A percentile compares a stretch with the other conserved stretches of the same genome.
Evolutionary conservation across 1,284 basidiomycete species (phyloP).

Genomic region (Cryptococcus sp.): DNA sequence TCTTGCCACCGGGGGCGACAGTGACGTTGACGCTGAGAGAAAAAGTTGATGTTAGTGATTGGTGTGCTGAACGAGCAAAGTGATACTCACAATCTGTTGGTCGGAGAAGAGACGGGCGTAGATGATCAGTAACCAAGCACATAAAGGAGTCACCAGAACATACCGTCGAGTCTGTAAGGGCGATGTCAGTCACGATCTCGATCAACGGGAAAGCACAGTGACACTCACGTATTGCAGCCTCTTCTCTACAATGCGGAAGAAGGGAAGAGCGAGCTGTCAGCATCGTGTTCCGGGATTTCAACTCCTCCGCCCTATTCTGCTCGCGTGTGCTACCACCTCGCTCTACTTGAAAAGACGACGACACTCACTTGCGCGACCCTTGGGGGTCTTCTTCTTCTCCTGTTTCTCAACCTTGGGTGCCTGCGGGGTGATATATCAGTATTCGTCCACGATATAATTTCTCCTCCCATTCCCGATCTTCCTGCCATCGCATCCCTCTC

Average conservation of each 20-base stretch:
- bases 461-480: constrained; percentile 1
- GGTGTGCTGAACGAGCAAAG: not conserved
- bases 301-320: not conserved
- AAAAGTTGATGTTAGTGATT: constrained; percentile 7
- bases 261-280: constrained; percentile 18
- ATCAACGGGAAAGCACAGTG: constrained; percentile 1
- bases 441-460: not conserved
- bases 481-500: not conserved
- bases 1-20: constrained; percentile 85
- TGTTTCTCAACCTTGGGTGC: constrained; percentile 95
- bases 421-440: constrained; percentile 27
- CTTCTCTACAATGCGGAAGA: constrained; percentile 63
- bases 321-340: not conserved
- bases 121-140: not conserved
- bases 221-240: constrained; percentile 85
- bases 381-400: constrained; percentile 96
- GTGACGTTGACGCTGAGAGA: constrained; percentile 77
- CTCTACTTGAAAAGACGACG: not conserved
- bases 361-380: constrained; percentile 76
- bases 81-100: constrained; percentile 21
- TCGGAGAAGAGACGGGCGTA: not conserved
- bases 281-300: not conserved
- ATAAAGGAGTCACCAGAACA: not conserved
- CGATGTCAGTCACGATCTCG: constrained; percentile 21
- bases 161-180: constrained; percentile 37